Conservation (phyloP, 129 eudicot genomes). For the Helianthus tuberosus region DNA sequence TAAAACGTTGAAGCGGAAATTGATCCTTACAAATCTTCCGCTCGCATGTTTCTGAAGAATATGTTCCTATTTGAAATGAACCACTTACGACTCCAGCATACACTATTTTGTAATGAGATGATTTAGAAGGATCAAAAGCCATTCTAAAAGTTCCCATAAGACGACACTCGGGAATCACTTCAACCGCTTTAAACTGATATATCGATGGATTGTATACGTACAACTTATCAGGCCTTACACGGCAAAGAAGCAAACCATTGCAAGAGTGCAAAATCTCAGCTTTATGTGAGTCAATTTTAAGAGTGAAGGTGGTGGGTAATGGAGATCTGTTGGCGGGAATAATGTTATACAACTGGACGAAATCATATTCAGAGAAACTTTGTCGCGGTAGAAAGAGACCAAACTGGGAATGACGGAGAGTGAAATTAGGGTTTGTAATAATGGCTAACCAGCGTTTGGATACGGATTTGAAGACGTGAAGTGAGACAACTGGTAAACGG, state of each 20-base stretch:
- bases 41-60: slow-evolving; percentile 18
- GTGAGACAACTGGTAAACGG: slow-evolving; percentile 20
- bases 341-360: slow-evolving; percentile 11
- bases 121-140: slow-evolving; percentile 23
- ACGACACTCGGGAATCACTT: neutral
- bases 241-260: slow-evolving; percentile 27
- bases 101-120: slow-evolving; percentile 17
- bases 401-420: slow-evolving; percentile 30
- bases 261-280: slow-evolving; percentile 22
- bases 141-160: neutral
- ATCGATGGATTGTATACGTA: slow-evolving; percentile 9
- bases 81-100: neutral
- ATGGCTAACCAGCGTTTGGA: slow-evolving; percentile 25
- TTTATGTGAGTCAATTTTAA: neutral
- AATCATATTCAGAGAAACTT: neutral
- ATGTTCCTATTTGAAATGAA: neutral
- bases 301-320: neutral
- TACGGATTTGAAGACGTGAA: neutral
- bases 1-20: neutral
- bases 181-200: neutral
- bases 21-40: slow-evolving; percentile 4
- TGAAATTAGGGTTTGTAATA: slow-evolving; percentile 16
- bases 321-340: neutral
- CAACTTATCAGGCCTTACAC: neutral
- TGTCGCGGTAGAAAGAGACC: neutral